A percentile compares a stretch with the other conserved stretches of the same genome.
phyloP scores from a whole-genome alignment of 1,284 basidiomycete genomes.

The Meripilus lineatus region DNA sequence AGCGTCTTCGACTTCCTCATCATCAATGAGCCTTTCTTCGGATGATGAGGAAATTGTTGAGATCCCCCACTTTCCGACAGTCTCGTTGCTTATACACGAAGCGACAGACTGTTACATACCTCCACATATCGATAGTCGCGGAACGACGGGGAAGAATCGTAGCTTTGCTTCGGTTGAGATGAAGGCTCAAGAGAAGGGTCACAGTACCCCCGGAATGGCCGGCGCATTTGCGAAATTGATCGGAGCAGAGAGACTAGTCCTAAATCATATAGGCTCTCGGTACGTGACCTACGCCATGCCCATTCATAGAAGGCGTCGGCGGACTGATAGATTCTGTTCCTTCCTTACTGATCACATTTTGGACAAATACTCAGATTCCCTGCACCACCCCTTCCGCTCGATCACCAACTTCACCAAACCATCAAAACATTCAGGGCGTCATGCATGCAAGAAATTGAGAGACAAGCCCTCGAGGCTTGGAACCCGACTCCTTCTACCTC shows the following conservation, averaged over 20 bases:
- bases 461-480: conserved; percentile 61
- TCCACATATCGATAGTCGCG: conserved; percentile 39
- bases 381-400: conserved; percentile 34
- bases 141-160: conserved; percentile 34
- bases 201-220: conserved; percentile 82
- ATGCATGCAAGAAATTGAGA: conserved; percentile 60
- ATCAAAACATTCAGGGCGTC: conserved; percentile 32
- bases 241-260: conserved; percentile 59
- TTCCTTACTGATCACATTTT: conserved; percentile 20
- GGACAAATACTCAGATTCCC: conserved; percentile 35
- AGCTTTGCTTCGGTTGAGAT: conserved; percentile 44
- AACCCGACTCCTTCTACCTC: conserved; percentile 19
- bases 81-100: conserved; percentile 68
- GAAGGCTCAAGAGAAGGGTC: conserved; percentile 65
- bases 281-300: conserved; percentile 23
- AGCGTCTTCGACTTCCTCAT: conserved; percentile 38
- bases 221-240: conserved; percentile 72
- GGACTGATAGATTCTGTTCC: too few relatives aligned
- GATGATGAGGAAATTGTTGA: background rate
- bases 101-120: conserved; percentile 82
- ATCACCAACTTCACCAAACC: conserved; percentile 16
- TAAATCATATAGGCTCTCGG: conserved; percentile 85
- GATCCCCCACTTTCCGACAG: conserved; percentile 4
- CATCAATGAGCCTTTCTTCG: background rate
- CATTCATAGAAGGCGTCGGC: conserved; percentile 16